A percentile compares a stretch with the other conserved stretches of the same genome.
Evolutionary conservation across 768 basidiomycete species (phyloP).

Genomic region (Naganishia onofrii): DNA sequence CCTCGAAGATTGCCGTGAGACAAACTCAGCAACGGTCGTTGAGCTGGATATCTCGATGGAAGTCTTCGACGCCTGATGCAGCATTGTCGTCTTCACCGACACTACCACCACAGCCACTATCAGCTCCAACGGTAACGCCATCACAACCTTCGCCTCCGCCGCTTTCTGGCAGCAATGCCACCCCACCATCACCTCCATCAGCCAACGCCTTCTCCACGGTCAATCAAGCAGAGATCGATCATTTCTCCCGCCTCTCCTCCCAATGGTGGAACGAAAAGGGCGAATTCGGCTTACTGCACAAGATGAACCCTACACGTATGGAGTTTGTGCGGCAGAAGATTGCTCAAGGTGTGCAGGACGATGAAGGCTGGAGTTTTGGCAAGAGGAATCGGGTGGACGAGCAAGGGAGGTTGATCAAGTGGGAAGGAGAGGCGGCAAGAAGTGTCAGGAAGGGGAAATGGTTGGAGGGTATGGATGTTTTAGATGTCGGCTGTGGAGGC

Average conservation of each 20-base stretch:
- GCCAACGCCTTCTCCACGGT: slow-evolving; percentile 56
- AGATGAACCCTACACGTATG: slow-evolving; percentile 89
- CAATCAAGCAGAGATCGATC: slow-evolving; percentile 76
- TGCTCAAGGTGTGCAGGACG: slow-evolving; percentile 28
- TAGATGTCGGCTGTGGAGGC: slow-evolving; percentile 95
- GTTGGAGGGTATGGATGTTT: slow-evolving; percentile 67
- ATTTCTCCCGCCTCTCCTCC: slow-evolving; percentile 83
- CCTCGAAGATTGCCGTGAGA: too few species aligned
- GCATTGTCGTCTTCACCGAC: not conserved
- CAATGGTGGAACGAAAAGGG: slow-evolving; percentile 95
- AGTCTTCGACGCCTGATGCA: not conserved
- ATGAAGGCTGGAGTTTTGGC: slow-evolving; percentile 44
- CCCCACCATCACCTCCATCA: not conserved
- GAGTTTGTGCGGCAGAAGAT: slow-evolving; percentile 64
- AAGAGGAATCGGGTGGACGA: slow-evolving; percentile 32
- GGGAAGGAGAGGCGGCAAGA: slow-evolving; percentile 30
- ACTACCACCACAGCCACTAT: not conserved
- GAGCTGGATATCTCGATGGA: slow-evolving; percentile 21
- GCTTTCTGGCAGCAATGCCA: too few species aligned
- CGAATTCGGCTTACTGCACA: slow-evolving; percentile 81
- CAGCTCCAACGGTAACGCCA: not conserved
- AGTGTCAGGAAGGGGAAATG: slow-evolving; percentile 42
- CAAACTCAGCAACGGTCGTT: not conserved
- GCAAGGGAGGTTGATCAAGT: not conserved
- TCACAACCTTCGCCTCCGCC: too few species aligned